Conservation (phyloP, 1,284 basidiomycete species). For the Sanghuangporus baumii region DNA sequence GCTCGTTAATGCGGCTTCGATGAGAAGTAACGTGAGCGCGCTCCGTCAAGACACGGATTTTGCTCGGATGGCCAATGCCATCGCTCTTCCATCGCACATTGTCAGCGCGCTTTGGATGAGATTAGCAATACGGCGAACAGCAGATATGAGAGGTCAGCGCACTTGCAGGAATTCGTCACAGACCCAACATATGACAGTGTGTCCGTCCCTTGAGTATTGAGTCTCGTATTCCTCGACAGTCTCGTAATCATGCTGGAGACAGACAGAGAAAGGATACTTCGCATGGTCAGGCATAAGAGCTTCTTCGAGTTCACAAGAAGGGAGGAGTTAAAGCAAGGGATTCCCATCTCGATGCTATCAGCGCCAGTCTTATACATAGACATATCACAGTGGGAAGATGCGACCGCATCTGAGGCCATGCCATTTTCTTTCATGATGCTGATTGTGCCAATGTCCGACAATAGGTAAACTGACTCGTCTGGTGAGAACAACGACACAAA, state of each 20-base stretch:
- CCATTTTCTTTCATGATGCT: background rate
- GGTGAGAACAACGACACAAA: background rate
- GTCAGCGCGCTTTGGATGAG: background rate
- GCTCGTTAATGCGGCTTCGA: background rate
- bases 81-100: conserved; percentile 7
- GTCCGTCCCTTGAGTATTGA: conserved; percentile 2
- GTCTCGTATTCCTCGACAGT: conserved; percentile 2
- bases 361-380: background rate
- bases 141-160: background rate
- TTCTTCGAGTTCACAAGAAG: background rate
- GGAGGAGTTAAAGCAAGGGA: background rate
- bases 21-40: background rate
- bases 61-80: conserved; percentile 5
- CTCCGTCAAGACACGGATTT: conserved; percentile 7
- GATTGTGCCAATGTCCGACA: background rate
- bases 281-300: conserved; percentile 1
- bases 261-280: conserved; percentile 4
- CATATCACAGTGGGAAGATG: background rate
- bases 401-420: background rate
- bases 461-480: background rate
- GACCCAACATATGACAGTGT: conserved; percentile 10
- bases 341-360: background rate
- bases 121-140: background rate
- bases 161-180: conserved; percentile 4
- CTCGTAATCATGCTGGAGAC: background rate